Conservation (phyloP, 129 eudicot species). For the Ambrosia trifida region DNA sequence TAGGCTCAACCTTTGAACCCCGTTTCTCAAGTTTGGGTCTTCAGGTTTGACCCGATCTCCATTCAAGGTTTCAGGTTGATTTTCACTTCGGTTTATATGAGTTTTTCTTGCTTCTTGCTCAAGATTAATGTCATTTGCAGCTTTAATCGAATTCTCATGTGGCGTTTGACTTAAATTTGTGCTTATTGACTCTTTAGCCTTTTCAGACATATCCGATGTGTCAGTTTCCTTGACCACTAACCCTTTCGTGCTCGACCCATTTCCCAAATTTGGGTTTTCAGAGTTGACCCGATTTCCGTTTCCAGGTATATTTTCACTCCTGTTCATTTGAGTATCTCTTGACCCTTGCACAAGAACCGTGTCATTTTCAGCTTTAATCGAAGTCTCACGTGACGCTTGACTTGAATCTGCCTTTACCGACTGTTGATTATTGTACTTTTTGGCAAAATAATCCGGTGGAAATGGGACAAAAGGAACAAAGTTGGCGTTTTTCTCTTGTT, state of each 20-base stretch:
- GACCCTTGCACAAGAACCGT: conserved; percentile 19
- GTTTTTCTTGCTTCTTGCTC: conserved; percentile 13
- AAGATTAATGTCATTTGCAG: conserved; percentile 53
- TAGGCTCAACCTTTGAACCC: conserved; percentile 65
- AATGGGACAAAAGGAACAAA: conserved; percentile 93
- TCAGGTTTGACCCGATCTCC: conserved; percentile 14
- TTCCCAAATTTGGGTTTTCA: conserved; percentile 28
- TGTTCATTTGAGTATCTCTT: conserved; percentile 13
- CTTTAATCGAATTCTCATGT: conserved; percentile 69
- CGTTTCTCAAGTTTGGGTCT: conserved; percentile 29
- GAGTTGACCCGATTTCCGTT: conserved; percentile 6
- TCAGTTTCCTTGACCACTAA: conserved; percentile 79
- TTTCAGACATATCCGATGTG: conserved; percentile 89
- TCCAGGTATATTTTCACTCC: conserved; percentile 11
- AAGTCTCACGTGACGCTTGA: conserved; percentile 3
- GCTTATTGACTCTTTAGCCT: conserved; percentile 85
- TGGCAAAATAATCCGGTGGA: conserved; percentile 87
- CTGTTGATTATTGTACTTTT: conserved; percentile 38
- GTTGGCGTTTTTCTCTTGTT: conserved; percentile 36
- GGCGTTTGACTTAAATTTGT: conserved; percentile 48
- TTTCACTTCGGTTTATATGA: conserved; percentile 16
- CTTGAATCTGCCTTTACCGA: conserved; percentile 12
- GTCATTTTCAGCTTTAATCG: conserved; percentile 8
- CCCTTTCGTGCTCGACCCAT: conserved; percentile 77
- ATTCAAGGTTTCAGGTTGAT: conserved; percentile 7